phyloP scores from a whole-genome alignment of 805 yeast genomes.

The Metschnikowia lunata region DNA sequence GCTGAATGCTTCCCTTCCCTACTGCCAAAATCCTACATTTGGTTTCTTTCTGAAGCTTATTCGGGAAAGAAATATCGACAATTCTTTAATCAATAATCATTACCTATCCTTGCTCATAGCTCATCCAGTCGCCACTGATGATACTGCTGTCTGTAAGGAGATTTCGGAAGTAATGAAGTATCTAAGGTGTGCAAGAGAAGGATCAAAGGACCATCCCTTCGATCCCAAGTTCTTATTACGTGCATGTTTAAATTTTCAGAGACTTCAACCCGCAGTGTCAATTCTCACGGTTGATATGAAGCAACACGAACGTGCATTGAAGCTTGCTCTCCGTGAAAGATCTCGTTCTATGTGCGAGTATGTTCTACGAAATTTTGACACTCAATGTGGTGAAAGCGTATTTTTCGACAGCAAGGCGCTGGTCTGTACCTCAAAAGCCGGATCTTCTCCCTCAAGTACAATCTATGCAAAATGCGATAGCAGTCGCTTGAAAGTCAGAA shows the following conservation, averaged over 20 bases:
- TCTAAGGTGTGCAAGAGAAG: conserved; percentile 18
- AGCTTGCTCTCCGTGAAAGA: conserved; percentile 60
- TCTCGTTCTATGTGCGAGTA: conserved; percentile 50
- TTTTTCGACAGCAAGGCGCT: conserved; percentile 18
- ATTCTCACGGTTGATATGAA: conserved; percentile 63
- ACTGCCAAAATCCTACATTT: conserved; percentile 58
- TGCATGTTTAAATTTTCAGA: conserved; percentile 57
- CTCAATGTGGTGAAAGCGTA: conserved; percentile 14
- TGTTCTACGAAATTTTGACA: conserved; percentile 31
- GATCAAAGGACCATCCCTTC: conserved; percentile 27
- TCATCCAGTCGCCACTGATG: conserved; percentile 32
- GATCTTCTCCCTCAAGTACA: conserved; percentile 6
- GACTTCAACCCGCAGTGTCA: conserved; percentile 62
- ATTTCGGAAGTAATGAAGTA: conserved; percentile 29
- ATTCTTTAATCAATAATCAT: conserved; percentile 59
- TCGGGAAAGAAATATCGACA: conserved; percentile 36
- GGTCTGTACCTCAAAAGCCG: background rate
- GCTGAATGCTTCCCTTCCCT: conserved; percentile 32
- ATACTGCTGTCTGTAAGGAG: conserved; percentile 32
- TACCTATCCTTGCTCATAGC: conserved; percentile 63
- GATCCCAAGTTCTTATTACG: conserved; percentile 76
- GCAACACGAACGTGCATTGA: conserved; percentile 76
- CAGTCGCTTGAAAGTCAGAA: conserved; percentile 43
- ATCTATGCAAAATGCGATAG: conserved; percentile 33
- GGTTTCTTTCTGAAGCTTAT: conserved; percentile 55